Evolutionary conservation across 495 filamentous ascomycete species (phyloP), one percentile per base, ranked within the genome.

Genomic region (Penicillium coffeae): DNA sequence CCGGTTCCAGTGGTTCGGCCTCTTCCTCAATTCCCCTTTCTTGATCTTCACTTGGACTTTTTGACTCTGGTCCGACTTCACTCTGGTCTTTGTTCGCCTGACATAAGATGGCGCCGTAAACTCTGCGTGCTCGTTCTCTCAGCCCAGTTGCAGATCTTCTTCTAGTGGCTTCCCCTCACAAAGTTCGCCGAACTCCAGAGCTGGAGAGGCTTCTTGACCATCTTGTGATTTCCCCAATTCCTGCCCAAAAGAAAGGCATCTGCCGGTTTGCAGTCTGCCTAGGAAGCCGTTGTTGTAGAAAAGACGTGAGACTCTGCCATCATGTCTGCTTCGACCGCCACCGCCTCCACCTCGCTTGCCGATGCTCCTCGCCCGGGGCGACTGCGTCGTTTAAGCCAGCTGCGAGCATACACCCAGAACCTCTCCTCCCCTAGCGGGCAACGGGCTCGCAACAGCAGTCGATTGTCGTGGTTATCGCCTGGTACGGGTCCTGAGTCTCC

Each of bases 301-400:
- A 45, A 39, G 35, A 32, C 34, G 39, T 22, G 25, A 36, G 47
- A n/a, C n/a, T n/a, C 38, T 15, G 21, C 21, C 48, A 52, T 52
- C 57, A 66, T 66, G 64, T 69, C 66, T 49, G 45, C 69, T 42
- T 65, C 65, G 48, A 66, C 66, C 40, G 65, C 69, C 62, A 66
- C 70, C 70, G 62, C 70, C 65, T 65, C 66, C 66, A 54, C 68
- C 56, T 54, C 66, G 38, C 42, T 60, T 52, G 47, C 70, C 46
- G 66, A 71, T 35, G 44, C 52, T 32, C 51, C 56, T 62, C 76
- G 85, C 52, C 70, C 78, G 18, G 79, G 81, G 48, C 74, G 87
- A 30, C 74, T 90, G 52, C 77, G 87, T 21, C 84, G 86, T 25
- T 71, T 94, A 46, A 86, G 78, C 52, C 86, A 88, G 68, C 74